phyloP scores from a whole-genome alignment of 345 rosid species.

The Jatropha curcas region DNA sequence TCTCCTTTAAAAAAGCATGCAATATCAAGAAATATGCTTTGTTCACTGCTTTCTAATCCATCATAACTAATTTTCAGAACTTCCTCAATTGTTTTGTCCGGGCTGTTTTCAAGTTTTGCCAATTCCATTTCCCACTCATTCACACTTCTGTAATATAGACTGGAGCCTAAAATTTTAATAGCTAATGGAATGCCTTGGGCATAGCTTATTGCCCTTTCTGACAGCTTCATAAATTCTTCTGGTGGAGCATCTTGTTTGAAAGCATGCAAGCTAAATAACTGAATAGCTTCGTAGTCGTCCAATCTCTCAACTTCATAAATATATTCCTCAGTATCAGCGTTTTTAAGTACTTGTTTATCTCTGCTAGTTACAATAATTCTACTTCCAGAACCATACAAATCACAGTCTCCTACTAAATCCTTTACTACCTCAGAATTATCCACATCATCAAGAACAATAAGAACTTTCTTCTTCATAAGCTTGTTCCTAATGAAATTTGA shows the following conservation, averaged over 20 bases:
- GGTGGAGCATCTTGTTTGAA: background rate
- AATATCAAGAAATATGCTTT: conserved; percentile 1
- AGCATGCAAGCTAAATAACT: background rate
- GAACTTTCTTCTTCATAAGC: background rate
- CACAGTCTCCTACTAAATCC: background rate
- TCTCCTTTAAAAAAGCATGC: background rate
- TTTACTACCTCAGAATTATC: background rate
- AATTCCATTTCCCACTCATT: background rate
- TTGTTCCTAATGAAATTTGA: background rate
- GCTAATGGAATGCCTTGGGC: background rate
- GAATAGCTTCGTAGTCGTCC: background rate
- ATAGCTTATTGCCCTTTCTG: background rate
- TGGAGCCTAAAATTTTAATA: background rate
- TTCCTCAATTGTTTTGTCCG: background rate
- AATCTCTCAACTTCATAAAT: background rate
- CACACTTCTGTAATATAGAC: background rate
- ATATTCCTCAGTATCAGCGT: background rate
- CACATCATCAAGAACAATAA: conserved; percentile 19
- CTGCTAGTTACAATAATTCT: conserved; percentile 7
- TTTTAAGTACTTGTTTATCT: background rate
- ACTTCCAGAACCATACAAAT: background rate
- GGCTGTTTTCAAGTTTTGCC: background rate
- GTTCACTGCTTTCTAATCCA: background rate
- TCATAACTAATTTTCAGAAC: conserved; percentile 4
- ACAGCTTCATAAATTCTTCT: background rate